Evolutionary conservation across 345 rosid genomes (phyloP), one percentile per base, ranked within the genome.

Genomic region (Lumnitzera racemosa): DNA sequence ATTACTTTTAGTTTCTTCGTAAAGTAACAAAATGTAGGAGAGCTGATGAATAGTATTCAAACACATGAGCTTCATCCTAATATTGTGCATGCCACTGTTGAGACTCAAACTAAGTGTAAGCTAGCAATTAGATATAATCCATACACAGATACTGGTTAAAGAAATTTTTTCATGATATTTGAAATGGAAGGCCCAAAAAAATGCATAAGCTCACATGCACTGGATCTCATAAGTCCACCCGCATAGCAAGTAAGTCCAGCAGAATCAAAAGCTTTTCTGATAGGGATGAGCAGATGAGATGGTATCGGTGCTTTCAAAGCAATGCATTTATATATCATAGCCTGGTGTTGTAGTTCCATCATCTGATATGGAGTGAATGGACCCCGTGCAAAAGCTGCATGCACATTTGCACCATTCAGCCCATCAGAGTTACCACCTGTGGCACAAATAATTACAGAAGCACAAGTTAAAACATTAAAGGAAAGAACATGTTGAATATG

Each of bases 321-420:
- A 55, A 89, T 74, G 75, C 83, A 79, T 67, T 80, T 84, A 77
- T 72, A 86, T 78, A 89, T 89, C 84, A 78, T 71, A n/a, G 87
- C 83, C 63, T 89, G 94, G 50, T 80, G 85, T 57, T 86, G 79
- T 36, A 89, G 69, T 70, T 89, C 96, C 56, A 78, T 78, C 90
- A 80, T 73, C 58, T 89, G 94, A 55, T 84, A 70, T 56, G 80
- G 75, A 55, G 86, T 85, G 16, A 89, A 82, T 46, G 83, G 80
- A 51, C 88, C 87, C 73, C 75, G 79, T 20, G 63, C 76, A 46
- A 81, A 75, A 31, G 61, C 50, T 20, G 77, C 92, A 73, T 85
- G 83, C 90, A 81, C 76, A 79, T 59, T 72, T 64, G 79, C 70
- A 73, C 68, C 71, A 73, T 68, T 78, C 73, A 79, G 65, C 74